Evolutionary conservation across 495 filamentous ascomycete species (phyloP), one percentile per base, ranked within the genome.

Genomic region (Opeltia flavorubescens): DNA sequence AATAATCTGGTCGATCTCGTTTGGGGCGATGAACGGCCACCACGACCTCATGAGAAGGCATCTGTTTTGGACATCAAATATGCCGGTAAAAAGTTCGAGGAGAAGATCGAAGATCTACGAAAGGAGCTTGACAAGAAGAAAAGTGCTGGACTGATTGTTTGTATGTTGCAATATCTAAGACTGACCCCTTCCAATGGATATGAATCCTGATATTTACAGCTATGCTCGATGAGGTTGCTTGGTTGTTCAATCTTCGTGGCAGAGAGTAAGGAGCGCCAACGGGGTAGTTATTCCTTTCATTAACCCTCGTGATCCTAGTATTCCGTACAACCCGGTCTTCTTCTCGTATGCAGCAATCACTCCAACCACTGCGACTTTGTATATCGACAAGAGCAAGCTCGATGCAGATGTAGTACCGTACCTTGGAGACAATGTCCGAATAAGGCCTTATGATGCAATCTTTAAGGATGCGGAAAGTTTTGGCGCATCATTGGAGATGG

Each of bases 271-370:
- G 55, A n/a, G 1, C 13, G 5, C 21, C 30, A n/a, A 49, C 9
- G 7, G 43, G 3, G 8, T 24, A 21, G 12, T 17, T 34, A 8
- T 26, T 3, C 12, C 15, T 20, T 7, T 9, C 29, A 8, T 26
- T 8, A 15, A 0, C 31, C 41, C 28, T 42, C 45, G 41, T 51
- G 30, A 18, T n/a, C 17, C 11, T 43, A 83, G 79, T 61, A 99
- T 99, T 56, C 84, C 86, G 2, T 99, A 94, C 67, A 99, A 99
- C 57, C 93, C 93, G 0, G 93, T 99, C 28, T 99, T 96, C 70
- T 95, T 95, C 68, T 93, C 93, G 23, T 99, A 95, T 59, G 87
- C 88, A 33, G 72, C 93, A 34, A 71, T 99, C 44, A 96, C 93
- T 4, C 78, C 81, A 2, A 81, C 80, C 6, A 70, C 78, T 4